These are phyloP conservation scores for Pharus latifolius DNA, from an alignment of 176 grass and related monocot genomes.

Conservation along the genomic window DNA sequence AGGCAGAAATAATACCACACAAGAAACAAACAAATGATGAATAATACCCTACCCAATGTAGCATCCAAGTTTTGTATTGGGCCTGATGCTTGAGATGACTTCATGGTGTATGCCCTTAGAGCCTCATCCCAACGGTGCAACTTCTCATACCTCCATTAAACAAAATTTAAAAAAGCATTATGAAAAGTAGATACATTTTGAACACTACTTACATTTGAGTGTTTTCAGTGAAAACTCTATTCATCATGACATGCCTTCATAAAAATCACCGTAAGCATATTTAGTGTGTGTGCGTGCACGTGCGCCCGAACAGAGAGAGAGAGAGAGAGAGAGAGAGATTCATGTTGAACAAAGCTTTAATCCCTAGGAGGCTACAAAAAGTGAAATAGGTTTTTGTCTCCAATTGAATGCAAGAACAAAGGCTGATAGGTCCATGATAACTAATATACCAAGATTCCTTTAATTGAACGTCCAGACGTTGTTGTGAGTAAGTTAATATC, in stretches of 20 bases:
- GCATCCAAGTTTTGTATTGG: slow-evolving; percentile 85
- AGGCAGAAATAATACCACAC: not conserved
- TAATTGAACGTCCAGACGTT: slow-evolving; percentile 81
- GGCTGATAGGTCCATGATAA: slow-evolving; percentile 4
- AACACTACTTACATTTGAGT: not conserved
- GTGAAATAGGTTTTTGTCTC: not conserved
- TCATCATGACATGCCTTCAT: not conserved
- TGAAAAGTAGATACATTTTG: not conserved
- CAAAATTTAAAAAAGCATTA: slow-evolving; percentile 10
- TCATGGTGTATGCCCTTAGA: slow-evolving; percentile 75
- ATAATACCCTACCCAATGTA: slow-evolving; percentile 55
- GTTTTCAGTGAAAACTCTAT: not conserved
- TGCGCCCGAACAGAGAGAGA: too few relatives aligned
- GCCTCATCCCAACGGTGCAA: slow-evolving; percentile 98
- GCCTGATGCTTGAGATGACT: slow-evolving; percentile 72
- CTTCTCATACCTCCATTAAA: slow-evolving; percentile 79
- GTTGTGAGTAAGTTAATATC: slow-evolving; percentile 94
- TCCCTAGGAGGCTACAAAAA: too few relatives aligned
- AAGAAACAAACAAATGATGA: not conserved
- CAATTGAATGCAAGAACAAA: not conserved
- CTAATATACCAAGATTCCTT: slow-evolving; percentile 99
- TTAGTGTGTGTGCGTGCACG: too few relatives aligned
- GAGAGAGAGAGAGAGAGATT: too few relatives aligned
- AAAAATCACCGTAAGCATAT: too few relatives aligned
- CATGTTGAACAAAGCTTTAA: too few relatives aligned